phyloP scores from a whole-genome alignment of 176 grass and related monocot species.

The Carex parvula region DNA sequence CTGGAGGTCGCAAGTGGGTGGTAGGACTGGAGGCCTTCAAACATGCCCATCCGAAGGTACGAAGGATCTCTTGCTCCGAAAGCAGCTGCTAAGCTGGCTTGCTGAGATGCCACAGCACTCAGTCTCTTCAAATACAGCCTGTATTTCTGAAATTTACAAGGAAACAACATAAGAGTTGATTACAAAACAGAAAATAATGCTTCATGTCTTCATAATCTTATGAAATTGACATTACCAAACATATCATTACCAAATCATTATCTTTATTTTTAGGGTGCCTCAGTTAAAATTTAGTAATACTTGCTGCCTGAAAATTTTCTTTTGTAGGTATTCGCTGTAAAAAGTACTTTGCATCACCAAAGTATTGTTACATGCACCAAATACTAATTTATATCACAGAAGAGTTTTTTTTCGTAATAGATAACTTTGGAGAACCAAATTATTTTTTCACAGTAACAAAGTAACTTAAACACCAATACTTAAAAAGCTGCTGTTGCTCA shows the following conservation, averaged over 20 bases:
- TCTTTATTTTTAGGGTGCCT: not conserved
- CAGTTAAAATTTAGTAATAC: not conserved
- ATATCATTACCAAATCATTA: not conserved
- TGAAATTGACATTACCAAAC: slow-evolving; percentile 4
- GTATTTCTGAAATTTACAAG: slow-evolving; percentile 74
- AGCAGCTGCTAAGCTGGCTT: slow-evolving; percentile 74
- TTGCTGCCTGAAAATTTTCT: not conserved
- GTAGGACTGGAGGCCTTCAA: slow-evolving; percentile 68
- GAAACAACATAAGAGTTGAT: slow-evolving; percentile 21
- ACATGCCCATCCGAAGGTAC: slow-evolving; percentile 62
- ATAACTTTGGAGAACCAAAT: not conserved
- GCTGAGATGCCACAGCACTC: slow-evolving; percentile 73
- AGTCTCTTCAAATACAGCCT: slow-evolving; percentile 90
- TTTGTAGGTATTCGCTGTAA: not conserved
- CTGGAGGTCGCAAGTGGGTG: slow-evolving; percentile 49
- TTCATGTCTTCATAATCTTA: not conserved
- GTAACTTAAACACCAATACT: not conserved
- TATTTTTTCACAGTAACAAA: not conserved
- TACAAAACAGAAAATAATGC: slow-evolving; percentile 1
- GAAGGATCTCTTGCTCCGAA: slow-evolving; percentile 72
- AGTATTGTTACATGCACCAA: not conserved
- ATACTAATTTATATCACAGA: not conserved
- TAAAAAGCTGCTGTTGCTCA: not conserved
- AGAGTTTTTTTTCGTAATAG: not conserved
- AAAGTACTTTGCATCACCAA: not conserved